Base-by-base conservation (phyloP, 2,329 filamentous ascomycete species). In the Akanthomyces lecanii region DNA sequence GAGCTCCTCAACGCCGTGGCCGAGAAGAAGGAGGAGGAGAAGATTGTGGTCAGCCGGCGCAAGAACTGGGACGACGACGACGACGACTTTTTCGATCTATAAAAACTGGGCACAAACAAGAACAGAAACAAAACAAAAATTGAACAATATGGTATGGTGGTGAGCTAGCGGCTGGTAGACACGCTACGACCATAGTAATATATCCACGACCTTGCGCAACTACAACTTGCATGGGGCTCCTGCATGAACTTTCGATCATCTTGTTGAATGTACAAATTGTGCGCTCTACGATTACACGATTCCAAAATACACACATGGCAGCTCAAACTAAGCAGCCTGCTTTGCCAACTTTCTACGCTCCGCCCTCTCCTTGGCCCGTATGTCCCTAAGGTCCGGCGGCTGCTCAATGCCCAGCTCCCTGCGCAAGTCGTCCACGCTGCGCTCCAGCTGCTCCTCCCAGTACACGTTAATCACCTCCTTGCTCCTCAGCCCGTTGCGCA, bases 391-490 rank as follows among this genome's bases (percentile, higher is more conserved):
- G 76, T 98, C 92, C 8, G 93, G 91, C 42, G 95, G 95, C 72
- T 85, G 86, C 79, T 98, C 92, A 61, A 99, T 92, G 2, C 91
- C 88, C 69, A 99, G 73, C 72, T 92, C 83, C 5, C 71, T 75
- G 67, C 95, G 84, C 73, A 99, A 72, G 67, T 88, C 90, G 58
- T 86, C 82, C 30, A 96, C 91, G 75, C 96, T 89, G 63, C 87
- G 90, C 78, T 93, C 89, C 68, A 99, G 77, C 78, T 94, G 85
- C 79, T 98, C 92, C 77, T 99, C 95, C 95, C 95, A 99, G 73
- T 97, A 99, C 1, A 99, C 88, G 75, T 97, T 97, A 68, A 99
- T 93, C 40, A 98, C 81, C 71, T 96, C 91, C 70, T 89, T 86
- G 54, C 87, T 84, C 62, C 84, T 78, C 67, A 92, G 75, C 16